Conservation (phyloP, 768 basidiomycete species). For the Mrakia hoshinonis region DNA sequence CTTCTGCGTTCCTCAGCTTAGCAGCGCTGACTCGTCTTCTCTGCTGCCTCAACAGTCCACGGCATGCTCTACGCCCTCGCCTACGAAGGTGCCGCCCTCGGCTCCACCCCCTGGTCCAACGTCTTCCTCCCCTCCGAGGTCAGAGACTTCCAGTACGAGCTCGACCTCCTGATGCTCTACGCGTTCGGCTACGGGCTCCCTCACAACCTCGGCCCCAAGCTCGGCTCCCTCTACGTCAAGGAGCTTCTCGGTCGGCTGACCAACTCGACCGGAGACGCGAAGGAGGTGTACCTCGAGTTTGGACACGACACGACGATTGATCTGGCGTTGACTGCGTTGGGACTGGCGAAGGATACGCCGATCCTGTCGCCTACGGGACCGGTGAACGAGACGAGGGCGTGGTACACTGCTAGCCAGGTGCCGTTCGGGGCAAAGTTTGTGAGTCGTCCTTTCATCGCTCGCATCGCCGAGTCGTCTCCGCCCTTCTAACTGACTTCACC, state of each 20-base stretch:
- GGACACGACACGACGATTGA: slow-evolving; percentile 46
- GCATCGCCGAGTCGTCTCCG: background rate
- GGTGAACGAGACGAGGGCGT: slow-evolving; percentile 38
- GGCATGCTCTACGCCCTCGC: slow-evolving; percentile 46
- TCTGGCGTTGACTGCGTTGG: slow-evolving; percentile 42
- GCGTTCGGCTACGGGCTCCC: slow-evolving; percentile 43
- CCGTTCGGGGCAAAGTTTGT: slow-evolving; percentile 47
- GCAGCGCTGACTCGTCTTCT: background rate
- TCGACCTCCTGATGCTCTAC: slow-evolving; percentile 35
- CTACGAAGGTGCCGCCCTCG: slow-evolving; percentile 43
- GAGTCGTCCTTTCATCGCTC: slow-evolving; percentile 30
- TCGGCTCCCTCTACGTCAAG: slow-evolving; percentile 44
- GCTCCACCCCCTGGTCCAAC: slow-evolving; percentile 44
- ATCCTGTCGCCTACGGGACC: slow-evolving; percentile 39
- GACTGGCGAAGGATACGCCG: slow-evolving; percentile 42
- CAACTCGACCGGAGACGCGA: slow-evolving; percentile 41
- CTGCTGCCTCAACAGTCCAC: slow-evolving; percentile 31
- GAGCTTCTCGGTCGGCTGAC: slow-evolving; percentile 45
- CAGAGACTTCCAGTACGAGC: slow-evolving; percentile 44
- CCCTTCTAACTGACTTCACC: slow-evolving; percentile 16
- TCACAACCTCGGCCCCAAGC: slow-evolving; percentile 39
- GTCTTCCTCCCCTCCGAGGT: slow-evolving; percentile 43
- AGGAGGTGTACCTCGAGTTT: slow-evolving; percentile 43
- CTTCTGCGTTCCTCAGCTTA: no score
- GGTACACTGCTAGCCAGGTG: slow-evolving; percentile 43